Percentiles rank a stretch among this genome's conserved stretches.
phyloP scores from a whole-genome alignment of 176 grass and related monocot genomes.

The Chrysopogon serrulatus region DNA sequence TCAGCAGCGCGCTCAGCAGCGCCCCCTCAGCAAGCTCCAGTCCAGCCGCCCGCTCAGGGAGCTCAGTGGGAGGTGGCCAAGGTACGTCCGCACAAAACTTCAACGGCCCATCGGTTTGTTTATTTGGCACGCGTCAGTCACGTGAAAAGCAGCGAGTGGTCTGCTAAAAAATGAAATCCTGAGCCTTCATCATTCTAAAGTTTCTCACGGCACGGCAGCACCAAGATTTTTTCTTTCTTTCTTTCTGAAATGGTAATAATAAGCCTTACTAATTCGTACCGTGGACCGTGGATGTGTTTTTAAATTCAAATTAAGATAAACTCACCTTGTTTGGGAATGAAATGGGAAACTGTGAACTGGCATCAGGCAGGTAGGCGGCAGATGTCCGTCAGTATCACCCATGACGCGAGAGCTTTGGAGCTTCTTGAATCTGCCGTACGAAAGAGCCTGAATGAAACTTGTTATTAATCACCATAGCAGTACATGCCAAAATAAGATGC shows the following conservation, averaged over 20 bases:
- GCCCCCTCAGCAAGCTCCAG: slow-evolving; percentile 79
- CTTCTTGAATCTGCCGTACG: neutral
- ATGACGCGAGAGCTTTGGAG: neutral
- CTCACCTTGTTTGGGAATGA: neutral
- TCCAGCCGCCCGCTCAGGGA: slow-evolving; percentile 89
- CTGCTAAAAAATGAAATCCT: neutral
- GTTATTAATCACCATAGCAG: neutral
- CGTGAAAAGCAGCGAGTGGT: neutral
- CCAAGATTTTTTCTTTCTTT: neutral
- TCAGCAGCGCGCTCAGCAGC: slow-evolving; percentile 88
- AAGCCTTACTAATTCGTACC: neutral
- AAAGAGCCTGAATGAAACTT: neutral
- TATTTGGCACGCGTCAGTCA: neutral
- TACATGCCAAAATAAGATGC: slow-evolving; percentile 27
- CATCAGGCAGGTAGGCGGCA: neutral
- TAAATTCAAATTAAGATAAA: neutral
- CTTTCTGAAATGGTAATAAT: neutral
- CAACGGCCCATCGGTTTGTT: neutral
- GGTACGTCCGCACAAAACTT: slow-evolving; percentile 43
- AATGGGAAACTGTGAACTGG: neutral
- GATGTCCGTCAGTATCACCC: neutral
- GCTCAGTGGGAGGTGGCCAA: slow-evolving; percentile 98
- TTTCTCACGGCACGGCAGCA: too few relatives aligned
- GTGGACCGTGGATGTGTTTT: neutral
- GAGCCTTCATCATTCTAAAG: neutral